Percentiles rank a stretch among this genome's conserved stretches.
These are phyloP conservation scores for Termitomyces sp. DNA, from an alignment of 768 basidiomycete species.

Conservation along the genomic window DNA sequence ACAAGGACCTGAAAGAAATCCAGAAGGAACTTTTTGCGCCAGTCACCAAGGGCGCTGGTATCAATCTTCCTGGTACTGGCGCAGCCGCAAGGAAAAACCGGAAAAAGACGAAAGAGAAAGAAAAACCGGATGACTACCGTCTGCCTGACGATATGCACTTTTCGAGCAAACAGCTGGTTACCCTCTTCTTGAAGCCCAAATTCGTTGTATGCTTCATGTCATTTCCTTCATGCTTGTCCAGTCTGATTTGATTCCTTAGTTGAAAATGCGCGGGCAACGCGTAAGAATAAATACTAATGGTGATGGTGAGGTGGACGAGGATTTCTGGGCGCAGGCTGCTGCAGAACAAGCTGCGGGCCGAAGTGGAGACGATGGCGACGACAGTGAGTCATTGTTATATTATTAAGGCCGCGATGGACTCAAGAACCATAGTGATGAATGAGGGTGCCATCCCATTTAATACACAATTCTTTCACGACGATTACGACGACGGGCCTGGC, in stretches of 20 bases:
- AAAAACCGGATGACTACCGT: conserved; percentile 70
- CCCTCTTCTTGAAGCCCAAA: conserved; percentile 94
- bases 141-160: conserved; percentile 99
- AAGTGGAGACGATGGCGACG: conserved; percentile 49
- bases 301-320: conserved; percentile 91
- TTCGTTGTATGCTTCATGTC: conserved; percentile 67
- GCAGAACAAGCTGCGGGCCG: conserved; percentile 73
- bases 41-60: conserved; percentile 65
- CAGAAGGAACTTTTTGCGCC: conserved; percentile 75
- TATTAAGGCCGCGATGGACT: not conserved
- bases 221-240: not conserved
- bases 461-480: conserved; percentile 97
- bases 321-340: conserved; percentile 96
- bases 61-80: conserved; percentile 61
- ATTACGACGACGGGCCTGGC: conserved; percentile 75
- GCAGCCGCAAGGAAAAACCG: conserved; percentile 39
- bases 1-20: conserved; percentile 56
- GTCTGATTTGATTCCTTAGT: conserved; percentile 35
- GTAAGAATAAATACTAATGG: conserved; percentile 53
- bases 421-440: conserved; percentile 11
- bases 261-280: conserved; percentile 83
- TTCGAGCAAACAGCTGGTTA: conserved; percentile 82
- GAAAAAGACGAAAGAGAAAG: conserved; percentile 49
- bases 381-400: conserved; percentile 41
- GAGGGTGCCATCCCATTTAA: conserved; percentile 77